Evolutionary conservation across 2,329 filamentous ascomycete genomes (phyloP).

Genomic region (Cadophora sp.): DNA sequence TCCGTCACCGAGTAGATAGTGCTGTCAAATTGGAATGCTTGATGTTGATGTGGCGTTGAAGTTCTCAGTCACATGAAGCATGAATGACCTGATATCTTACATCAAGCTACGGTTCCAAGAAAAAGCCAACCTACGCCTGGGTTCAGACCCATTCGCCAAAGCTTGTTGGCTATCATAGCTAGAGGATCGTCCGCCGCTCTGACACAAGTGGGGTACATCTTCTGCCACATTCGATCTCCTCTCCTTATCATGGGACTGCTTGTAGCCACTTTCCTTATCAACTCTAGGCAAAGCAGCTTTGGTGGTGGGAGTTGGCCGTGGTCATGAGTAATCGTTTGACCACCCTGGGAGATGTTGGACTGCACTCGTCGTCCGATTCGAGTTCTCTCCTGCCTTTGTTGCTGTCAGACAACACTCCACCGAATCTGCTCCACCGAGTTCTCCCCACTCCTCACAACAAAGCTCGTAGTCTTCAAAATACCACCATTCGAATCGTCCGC

Average conservation of each 20-base stretch:
- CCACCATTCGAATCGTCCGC: not conserved
- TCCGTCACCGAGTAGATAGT: too few relatives aligned
- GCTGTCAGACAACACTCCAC: constrained; percentile 21
- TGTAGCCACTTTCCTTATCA: not conserved
- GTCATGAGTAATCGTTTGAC: too few relatives aligned
- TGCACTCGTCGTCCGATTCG: too few relatives aligned
- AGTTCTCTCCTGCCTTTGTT: too few relatives aligned
- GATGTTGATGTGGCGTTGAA: too few relatives aligned
- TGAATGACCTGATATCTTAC: too few relatives aligned
- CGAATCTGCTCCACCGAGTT: constrained; percentile 1
- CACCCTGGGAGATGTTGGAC: too few relatives aligned
- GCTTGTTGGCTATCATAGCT: not conserved
- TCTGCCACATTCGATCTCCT: not conserved
- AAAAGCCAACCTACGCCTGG: not conserved
- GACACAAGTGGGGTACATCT: not conserved
- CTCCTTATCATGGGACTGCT: not conserved
- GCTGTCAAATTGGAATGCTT: too few relatives aligned
- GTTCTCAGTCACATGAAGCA: too few relatives aligned
- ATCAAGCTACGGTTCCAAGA: not conserved
- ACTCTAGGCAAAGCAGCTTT: not conserved
- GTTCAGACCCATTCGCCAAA: not conserved
- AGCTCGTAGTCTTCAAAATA: constrained; percentile 20
- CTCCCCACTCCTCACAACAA: constrained; percentile 9
- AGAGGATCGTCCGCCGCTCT: not conserved
- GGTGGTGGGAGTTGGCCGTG: not conserved